phyloP scores from a whole-genome alignment of 805 yeast species.

The Candida rishiriensis region DNA sequence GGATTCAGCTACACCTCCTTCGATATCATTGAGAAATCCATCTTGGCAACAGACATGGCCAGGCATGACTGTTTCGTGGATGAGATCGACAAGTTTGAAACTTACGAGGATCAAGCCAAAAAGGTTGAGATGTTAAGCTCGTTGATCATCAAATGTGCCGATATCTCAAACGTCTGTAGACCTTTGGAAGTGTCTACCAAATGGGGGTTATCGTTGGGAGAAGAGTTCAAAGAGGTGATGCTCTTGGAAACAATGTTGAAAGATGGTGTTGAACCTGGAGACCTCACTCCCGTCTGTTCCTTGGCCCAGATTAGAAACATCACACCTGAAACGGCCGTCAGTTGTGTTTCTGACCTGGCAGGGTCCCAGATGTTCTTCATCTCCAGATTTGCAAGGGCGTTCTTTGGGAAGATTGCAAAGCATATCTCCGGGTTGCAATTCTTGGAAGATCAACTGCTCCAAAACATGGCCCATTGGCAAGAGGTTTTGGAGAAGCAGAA shows the following conservation, averaged over 20 bases:
- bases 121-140: constrained; percentile 46
- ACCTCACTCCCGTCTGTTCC: constrained; percentile 4
- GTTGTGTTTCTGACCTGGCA: constrained; percentile 46
- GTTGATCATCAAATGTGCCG: constrained; percentile 87
- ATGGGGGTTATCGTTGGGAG: constrained; percentile 80
- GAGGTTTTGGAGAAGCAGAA: neutral
- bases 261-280: constrained; percentile 5
- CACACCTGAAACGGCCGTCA: constrained; percentile 39
- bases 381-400: constrained; percentile 70
- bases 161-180: constrained; percentile 88
- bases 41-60: constrained; percentile 93
- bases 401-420: constrained; percentile 61
- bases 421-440: constrained; percentile 59
- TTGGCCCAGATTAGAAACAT: constrained; percentile 27
- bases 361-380: constrained; percentile 82
- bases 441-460: constrained; percentile 47
- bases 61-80: constrained; percentile 70
- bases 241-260: constrained; percentile 38
- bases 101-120: constrained; percentile 21
- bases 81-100: constrained; percentile 38
- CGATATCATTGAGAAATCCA: constrained; percentile 24
- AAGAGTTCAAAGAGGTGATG: constrained; percentile 71
- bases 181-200: constrained; percentile 69
- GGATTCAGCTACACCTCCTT: neutral
- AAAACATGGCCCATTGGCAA: constrained; percentile 57